phyloP scores from a whole-genome alignment of 140 eudicot genomes.

The Flaveria floridana region DNA sequence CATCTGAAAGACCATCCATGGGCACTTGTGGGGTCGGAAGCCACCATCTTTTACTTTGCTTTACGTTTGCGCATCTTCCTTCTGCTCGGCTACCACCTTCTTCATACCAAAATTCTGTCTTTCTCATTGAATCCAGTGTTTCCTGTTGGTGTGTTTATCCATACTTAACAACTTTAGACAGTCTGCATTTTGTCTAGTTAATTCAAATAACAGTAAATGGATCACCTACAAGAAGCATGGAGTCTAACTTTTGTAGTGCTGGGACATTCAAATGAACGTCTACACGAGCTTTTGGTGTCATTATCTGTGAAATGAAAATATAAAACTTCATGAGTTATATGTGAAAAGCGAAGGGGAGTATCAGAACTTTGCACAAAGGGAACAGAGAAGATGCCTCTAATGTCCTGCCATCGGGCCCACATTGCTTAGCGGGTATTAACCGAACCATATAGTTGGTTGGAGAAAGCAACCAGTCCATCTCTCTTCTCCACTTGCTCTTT shows the following conservation, averaged over 20 bases:
- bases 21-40: conserved; percentile 91
- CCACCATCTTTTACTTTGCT: conserved; percentile 92
- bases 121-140: conserved; percentile 67
- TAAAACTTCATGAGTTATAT: background rate
- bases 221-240: conserved; percentile 92
- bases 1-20: conserved; percentile 65
- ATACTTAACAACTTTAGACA: conserved; percentile 16
- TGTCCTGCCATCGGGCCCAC: conserved; percentile 57
- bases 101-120: conserved; percentile 82
- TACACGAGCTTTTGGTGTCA: conserved; percentile 97
- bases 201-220: conserved; percentile 25
- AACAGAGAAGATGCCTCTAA: conserved; percentile 58
- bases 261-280: conserved; percentile 90
- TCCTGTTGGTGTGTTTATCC: conserved; percentile 43
- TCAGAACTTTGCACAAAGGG: background rate
- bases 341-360: background rate
- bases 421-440: conserved; percentile 85
- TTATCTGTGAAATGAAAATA: conserved; percentile 52
- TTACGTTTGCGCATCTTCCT: conserved; percentile 52
- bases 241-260: conserved; percentile 83
- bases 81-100: conserved; percentile 90
- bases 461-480: conserved; percentile 94
- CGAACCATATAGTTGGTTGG: conserved; percentile 92
- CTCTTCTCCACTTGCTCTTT: conserved; percentile 73
- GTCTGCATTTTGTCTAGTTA: background rate